These are phyloP conservation scores for Aureobasidium uvarum DNA, from an alignment of 2,329 filamentous ascomycete species.

Conservation along the genomic window DNA sequence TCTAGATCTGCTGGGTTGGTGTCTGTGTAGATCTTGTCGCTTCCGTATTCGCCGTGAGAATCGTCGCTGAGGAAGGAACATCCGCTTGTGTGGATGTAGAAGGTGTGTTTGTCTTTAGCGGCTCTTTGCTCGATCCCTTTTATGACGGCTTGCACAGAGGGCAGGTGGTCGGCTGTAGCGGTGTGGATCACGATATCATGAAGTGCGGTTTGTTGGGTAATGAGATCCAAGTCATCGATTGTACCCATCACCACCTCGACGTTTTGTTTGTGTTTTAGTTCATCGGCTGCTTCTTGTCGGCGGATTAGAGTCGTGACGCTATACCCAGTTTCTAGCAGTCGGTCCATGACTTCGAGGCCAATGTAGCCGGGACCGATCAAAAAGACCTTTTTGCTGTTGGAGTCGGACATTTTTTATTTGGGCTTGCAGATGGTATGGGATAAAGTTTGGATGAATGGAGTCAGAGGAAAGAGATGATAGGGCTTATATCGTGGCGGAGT, in stretches of 20 bases:
- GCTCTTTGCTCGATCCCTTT: conserved; percentile 46
- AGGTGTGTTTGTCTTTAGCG: conserved; percentile 41
- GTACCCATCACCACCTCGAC: conserved; percentile 44
- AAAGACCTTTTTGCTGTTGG: conserved; percentile 39
- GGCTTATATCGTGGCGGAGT: not conserved
- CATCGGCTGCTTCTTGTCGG: conserved; percentile 41
- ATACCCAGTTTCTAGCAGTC: conserved; percentile 46
- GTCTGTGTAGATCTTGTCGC: conserved; percentile 47
- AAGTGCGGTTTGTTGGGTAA: conserved; percentile 40
- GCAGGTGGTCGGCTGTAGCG: conserved; percentile 51
- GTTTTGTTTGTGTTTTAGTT: conserved; percentile 40
- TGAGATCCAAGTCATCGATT: conserved; percentile 44
- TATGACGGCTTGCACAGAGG: conserved; percentile 48
- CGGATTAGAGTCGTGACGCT: conserved; percentile 46
- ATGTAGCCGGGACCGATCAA: conserved; percentile 51
- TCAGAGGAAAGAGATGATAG: not conserved
- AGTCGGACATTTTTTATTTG: not conserved
- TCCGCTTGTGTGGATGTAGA: conserved; percentile 53
- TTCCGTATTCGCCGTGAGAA: conserved; percentile 38
- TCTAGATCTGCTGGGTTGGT: conserved; percentile 44
- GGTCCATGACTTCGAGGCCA: conserved; percentile 49
- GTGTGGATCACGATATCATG: conserved; percentile 51
- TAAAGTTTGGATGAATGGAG: not conserved
- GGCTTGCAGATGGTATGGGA: not conserved
- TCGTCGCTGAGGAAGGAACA: conserved; percentile 45